Percentiles rank a stretch among this genome's conserved stretches.
Evolutionary conservation across 495 filamentous ascomycete genomes (phyloP).

Genomic region (Tuber aestivum): DNA sequence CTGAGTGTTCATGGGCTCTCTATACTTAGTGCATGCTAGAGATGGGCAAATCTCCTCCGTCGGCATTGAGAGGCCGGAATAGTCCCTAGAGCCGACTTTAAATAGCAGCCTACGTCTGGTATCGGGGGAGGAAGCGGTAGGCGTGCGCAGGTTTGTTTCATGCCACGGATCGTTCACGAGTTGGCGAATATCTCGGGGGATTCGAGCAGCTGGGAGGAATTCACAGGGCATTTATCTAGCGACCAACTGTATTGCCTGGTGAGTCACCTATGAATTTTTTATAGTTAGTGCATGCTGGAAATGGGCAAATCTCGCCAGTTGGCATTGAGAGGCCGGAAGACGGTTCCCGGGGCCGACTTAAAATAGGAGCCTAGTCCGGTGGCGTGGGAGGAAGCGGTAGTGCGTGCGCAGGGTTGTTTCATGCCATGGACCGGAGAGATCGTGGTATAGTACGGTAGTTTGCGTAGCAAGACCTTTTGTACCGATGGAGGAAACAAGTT

Average conservation of each 20-base stretch:
- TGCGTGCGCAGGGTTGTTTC: slow-evolving; percentile 80
- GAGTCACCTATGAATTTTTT: slow-evolving; percentile 76
- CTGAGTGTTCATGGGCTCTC: slow-evolving; percentile 82
- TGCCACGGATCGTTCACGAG: slow-evolving; percentile 64
- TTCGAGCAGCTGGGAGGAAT: too few relatives aligned
- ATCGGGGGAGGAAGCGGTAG: slow-evolving; percentile 58
- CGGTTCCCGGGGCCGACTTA: slow-evolving; percentile 48
- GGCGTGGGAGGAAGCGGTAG: slow-evolving; percentile 58
- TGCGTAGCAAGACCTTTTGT: slow-evolving; percentile 61
- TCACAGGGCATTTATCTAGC: too few relatives aligned
- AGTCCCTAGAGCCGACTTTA: slow-evolving; percentile 49
- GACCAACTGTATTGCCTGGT: too few relatives aligned
- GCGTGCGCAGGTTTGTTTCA: slow-evolving; percentile 78
- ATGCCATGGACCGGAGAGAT: slow-evolving; percentile 67
- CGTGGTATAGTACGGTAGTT: slow-evolving; percentile 74
- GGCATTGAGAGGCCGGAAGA: slow-evolving; percentile 33
- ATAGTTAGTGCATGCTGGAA: slow-evolving; percentile 57
- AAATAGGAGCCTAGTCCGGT: slow-evolving; percentile 47
- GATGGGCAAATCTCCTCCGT: slow-evolving; percentile 55
- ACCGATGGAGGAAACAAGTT: slow-evolving; percentile 60
- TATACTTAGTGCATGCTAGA: slow-evolving; percentile 60
- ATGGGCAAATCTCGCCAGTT: slow-evolving; percentile 55
- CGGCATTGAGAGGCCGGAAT: slow-evolving; percentile 33
- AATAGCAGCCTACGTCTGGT: slow-evolving; percentile 45
- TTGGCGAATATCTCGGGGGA: too few relatives aligned